Base-by-base conservation (phyloP, 2,329 filamentous ascomycete genomes). In the Dactylellina cionopaga region DNA sequence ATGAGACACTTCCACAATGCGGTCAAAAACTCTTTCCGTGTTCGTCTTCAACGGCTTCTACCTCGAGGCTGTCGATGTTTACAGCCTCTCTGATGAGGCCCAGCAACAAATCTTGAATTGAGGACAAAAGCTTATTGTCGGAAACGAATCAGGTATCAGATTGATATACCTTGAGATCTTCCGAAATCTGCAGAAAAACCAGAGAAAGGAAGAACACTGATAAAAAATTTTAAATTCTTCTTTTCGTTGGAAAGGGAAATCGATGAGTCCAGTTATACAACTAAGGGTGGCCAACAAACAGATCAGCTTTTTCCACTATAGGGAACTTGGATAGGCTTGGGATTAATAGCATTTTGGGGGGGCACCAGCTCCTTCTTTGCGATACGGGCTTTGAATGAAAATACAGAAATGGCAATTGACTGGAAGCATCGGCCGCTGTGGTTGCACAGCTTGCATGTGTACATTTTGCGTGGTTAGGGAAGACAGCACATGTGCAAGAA, bases 251-350 rank as follows among this genome's bases (percentile, higher is more conserved):
- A 65, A 72, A 65, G 65, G 68, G 59, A 59, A 72, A 65, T 72
- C 52, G 68, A 55, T 39, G 37, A 31, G 54, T 47, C 54, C 59
- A 63, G 52, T 65, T 72, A 72, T 64, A 72, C 59, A 56, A 56
- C 68, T 72, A 65, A 54, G 59, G 59, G 44, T 54, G 59, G 58
- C 56, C 44, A 65, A 41, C 62, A 33, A 49, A 58, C 44, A 54
- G 43, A 46, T 72, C 68, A 72, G 68, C 68, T 65, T 72, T 59
- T 72, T 72, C 68, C 68, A 59, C 59, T 72, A 54, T 65, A 72
- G 59, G 58, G 59, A 60, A 64, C 59, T 72, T 62, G 15, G 51
- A 64, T 59, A 60, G 37, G 24, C 22, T 27, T 49, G 68, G 52
- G 29, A 24, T 39, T 24, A 39, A 59, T 39, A 44, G 35, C 33